A percentile compares a stretch with the other conserved stretches of the same genome.
phyloP scores from a whole-genome alignment of 139 green algal genomes.

The Chlamydomonas asymmetrica region DNA sequence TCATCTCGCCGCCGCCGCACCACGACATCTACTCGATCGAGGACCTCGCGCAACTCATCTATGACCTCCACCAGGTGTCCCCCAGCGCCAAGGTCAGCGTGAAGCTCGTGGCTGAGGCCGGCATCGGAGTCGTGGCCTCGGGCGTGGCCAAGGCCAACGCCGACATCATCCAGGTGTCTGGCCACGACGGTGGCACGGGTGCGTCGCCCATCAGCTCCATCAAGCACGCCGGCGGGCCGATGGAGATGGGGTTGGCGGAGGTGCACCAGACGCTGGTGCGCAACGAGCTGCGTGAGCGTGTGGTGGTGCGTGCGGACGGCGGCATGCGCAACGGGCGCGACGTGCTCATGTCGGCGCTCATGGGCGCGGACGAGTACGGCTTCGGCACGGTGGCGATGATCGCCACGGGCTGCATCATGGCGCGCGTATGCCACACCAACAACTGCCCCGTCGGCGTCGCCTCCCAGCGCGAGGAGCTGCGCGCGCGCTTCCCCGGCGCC shows the following conservation, averaged over 20 bases:
- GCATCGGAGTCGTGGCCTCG: conserved; percentile 95
- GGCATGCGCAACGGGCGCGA: conserved; percentile 92
- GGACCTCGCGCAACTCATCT: conserved; percentile 99
- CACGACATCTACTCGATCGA: conserved; percentile 99
- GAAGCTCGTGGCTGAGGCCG: conserved; percentile 97
- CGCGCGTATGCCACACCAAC: conserved; percentile 99
- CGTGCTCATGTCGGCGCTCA: conserved; percentile 85
- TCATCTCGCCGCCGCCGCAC: conserved; percentile 96
- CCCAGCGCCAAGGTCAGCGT: conserved; percentile 89
- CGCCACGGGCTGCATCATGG: conserved; percentile 98
- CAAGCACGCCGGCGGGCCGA: conserved; percentile 97
- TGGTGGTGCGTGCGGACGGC: conserved; percentile 92
- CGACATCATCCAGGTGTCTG: conserved; percentile 96
- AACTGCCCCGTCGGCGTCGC: conserved; percentile 99
- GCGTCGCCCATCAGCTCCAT: conserved; percentile 96
- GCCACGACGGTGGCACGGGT: conserved; percentile 97
- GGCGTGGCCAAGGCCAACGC: conserved; percentile 99
- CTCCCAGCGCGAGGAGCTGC: conserved; percentile 95
- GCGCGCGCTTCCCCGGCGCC: conserved; percentile 93
- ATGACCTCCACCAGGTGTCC: conserved; percentile 90
- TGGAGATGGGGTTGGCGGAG: conserved; percentile 96
- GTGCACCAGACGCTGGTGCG: conserved; percentile 75
- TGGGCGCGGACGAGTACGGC: conserved; percentile 97
- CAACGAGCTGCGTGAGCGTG: conserved; percentile 94
- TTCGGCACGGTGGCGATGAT: conserved; percentile 99